A percentile compares a stretch with the other conserved stretches of the same genome.
phyloP scores from a whole-genome alignment of 805 yeast species.

The Yamadazyma scolyti region DNA sequence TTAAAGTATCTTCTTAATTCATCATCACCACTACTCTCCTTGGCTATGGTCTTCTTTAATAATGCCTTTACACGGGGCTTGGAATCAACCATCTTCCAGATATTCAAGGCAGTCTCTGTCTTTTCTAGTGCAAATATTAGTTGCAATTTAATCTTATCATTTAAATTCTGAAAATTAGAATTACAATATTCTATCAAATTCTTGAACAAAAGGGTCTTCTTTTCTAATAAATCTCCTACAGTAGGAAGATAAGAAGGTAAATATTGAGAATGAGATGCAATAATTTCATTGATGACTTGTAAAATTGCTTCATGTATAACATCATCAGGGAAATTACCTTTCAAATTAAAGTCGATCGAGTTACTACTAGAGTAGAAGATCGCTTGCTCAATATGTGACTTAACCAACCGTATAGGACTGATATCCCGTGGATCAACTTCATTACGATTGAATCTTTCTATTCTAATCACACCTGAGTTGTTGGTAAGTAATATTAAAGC shows the following conservation, averaged over 20 bases:
- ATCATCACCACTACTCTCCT: constrained; percentile 12
- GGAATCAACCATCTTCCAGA: constrained; percentile 15
- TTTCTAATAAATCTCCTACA: constrained; percentile 46
- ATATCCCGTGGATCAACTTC: constrained; percentile 8
- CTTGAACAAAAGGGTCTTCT: constrained; percentile 44
- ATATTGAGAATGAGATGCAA: constrained; percentile 52
- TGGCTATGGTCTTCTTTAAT: not conserved
- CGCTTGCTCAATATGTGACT: constrained; percentile 81
- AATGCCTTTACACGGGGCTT: not conserved
- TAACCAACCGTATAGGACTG: constrained; percentile 44
- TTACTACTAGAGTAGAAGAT: constrained; percentile 56
- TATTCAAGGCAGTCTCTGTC: constrained; percentile 40
- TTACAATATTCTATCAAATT: constrained; percentile 44
- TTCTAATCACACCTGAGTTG: constrained; percentile 57
- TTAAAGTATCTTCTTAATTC: constrained; percentile 24
- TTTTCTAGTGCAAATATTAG: constrained; percentile 31
- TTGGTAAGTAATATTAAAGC: constrained; percentile 47
- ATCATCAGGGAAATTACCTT: constrained; percentile 22
- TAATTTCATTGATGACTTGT: constrained; percentile 51
- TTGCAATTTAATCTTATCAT: constrained; percentile 33
- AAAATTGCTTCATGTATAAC: constrained; percentile 36
- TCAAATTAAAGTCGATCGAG: constrained; percentile 40
- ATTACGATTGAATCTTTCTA: constrained; percentile 42
- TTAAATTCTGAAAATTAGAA: constrained; percentile 41
- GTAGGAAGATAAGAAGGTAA: constrained; percentile 53